phyloP scores from a whole-genome alignment of 106 monocot species.

The Dendrobium officinale region DNA sequence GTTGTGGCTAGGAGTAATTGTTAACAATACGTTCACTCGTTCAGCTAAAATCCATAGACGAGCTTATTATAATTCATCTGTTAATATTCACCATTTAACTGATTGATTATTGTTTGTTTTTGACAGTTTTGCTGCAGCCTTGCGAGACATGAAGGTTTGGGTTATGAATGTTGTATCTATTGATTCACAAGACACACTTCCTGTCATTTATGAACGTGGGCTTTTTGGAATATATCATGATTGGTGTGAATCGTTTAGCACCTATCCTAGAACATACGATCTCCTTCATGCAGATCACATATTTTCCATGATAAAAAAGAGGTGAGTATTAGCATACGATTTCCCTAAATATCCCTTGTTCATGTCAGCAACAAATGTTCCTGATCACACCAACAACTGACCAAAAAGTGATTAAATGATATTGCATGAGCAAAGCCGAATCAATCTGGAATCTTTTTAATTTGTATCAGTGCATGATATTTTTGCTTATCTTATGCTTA shows the following conservation, averaged over 20 bases:
- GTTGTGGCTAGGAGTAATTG: background rate
- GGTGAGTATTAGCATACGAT: constrained; percentile 25
- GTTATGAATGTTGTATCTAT: constrained; percentile 89
- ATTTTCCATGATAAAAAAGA: constrained; percentile 66
- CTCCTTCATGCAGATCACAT: constrained; percentile 92
- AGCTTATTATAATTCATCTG: background rate
- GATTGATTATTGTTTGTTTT: constrained; percentile 3
- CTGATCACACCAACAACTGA: too few species aligned
- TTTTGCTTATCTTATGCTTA: too few species aligned
- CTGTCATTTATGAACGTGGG: constrained; percentile 86
- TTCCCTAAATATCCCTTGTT: too few species aligned
- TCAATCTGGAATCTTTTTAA: too few species aligned
- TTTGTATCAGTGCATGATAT: too few species aligned
- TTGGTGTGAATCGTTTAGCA: constrained; percentile 95
- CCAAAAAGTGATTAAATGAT: too few species aligned
- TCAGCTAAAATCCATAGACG: background rate
- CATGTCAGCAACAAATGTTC: too few species aligned
- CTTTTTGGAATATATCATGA: constrained; percentile 92
- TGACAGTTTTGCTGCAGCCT: constrained; percentile 77
- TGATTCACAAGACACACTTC: constrained; percentile 84
- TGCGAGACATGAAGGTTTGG: constrained; percentile 76
- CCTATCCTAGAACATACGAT: constrained; percentile 89
- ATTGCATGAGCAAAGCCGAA: too few species aligned
- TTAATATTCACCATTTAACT: background rate
- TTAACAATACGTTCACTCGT: too few species aligned